These are phyloP conservation scores for Aethionema arabicum DNA, from an alignment of 345 rosid genomes.

Conservation along the genomic window DNA sequence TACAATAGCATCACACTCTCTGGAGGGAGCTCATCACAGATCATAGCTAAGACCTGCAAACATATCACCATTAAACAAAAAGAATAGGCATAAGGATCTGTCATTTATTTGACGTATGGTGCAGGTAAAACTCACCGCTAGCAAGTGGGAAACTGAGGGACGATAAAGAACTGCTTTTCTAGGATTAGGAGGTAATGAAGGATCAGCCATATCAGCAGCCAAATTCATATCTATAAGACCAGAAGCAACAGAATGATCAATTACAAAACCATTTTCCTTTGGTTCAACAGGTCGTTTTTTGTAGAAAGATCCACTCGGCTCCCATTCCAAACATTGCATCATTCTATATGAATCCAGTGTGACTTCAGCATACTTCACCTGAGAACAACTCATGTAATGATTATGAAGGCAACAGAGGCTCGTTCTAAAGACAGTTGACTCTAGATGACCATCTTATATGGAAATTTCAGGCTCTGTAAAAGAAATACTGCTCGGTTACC, in stretches of 20 bases:
- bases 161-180: constrained; percentile 87
- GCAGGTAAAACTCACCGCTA: constrained; percentile 68
- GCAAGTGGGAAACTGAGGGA: constrained; percentile 78
- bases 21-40: constrained; percentile 82
- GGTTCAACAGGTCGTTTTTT: constrained; percentile 55
- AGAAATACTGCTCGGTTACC: constrained; percentile 41
- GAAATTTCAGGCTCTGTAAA: not conserved
- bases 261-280: constrained; percentile 67
- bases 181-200: constrained; percentile 76
- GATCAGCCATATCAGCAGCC: constrained; percentile 75
- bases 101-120: not conserved
- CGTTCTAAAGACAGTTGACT: not conserved
- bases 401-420: not conserved
- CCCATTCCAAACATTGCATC: constrained; percentile 99
- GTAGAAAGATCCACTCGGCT: constrained; percentile 75
- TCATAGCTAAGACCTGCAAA: constrained; percentile 83
- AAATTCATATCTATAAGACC: constrained; percentile 77
- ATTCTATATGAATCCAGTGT: constrained; percentile 85
- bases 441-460: not conserved
- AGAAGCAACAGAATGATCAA: constrained; percentile 78
- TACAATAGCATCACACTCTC: constrained; percentile 79
- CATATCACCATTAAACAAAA: constrained; percentile 1
- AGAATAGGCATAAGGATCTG: not conserved
- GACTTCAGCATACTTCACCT: constrained; percentile 96
- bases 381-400: constrained; percentile 27